Percentiles rank a stretch among this genome's conserved stretches.
Conservation (phyloP, 2,329 filamentous ascomycete genomes). For the Aspergillus neoniger region DNA sequence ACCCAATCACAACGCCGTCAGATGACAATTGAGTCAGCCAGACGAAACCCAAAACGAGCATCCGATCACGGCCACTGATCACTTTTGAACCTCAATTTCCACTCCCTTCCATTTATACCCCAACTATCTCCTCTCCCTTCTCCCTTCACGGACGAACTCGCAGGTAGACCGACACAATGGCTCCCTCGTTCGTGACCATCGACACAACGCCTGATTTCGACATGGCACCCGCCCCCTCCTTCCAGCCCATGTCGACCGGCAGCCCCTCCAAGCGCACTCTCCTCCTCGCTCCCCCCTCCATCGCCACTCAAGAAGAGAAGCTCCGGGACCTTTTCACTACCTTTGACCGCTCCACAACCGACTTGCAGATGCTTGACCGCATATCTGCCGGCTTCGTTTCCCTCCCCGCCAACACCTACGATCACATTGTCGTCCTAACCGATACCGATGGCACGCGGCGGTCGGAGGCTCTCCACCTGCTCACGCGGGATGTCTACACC, state of each 20-base stretch:
- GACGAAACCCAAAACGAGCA: conserved; percentile 3
- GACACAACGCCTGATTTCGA: conserved; percentile 59
- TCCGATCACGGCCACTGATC: neutral
- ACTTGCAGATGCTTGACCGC: conserved; percentile 97
- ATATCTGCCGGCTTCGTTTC: conserved; percentile 77
- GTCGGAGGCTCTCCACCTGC: conserved; percentile 63
- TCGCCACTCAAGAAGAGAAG: conserved; percentile 80
- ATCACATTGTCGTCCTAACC: conserved; percentile 79
- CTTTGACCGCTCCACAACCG: conserved; percentile 74
- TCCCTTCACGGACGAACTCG: neutral
- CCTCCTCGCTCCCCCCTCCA: conserved; percentile 84
- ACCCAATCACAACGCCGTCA: conserved; percentile 8
- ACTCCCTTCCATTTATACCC: neutral
- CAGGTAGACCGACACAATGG: conserved; percentile 13
- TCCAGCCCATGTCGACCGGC: conserved; percentile 25
- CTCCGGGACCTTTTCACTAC: conserved; percentile 70
- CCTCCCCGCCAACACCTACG: conserved; percentile 76
- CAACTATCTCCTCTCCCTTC: neutral
- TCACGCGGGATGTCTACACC: conserved; percentile 68
- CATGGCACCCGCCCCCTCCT: conserved; percentile 33
- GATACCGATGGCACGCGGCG: conserved; percentile 69
- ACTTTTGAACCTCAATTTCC: neutral
- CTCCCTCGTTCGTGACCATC: conserved; percentile 43
- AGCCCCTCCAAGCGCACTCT: conserved; percentile 61
- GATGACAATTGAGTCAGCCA: conserved; percentile 12